Base-by-base conservation (phyloP, 2,329 filamentous ascomycete genomes). In the Stagonosporopsis rhizophila region DNA sequence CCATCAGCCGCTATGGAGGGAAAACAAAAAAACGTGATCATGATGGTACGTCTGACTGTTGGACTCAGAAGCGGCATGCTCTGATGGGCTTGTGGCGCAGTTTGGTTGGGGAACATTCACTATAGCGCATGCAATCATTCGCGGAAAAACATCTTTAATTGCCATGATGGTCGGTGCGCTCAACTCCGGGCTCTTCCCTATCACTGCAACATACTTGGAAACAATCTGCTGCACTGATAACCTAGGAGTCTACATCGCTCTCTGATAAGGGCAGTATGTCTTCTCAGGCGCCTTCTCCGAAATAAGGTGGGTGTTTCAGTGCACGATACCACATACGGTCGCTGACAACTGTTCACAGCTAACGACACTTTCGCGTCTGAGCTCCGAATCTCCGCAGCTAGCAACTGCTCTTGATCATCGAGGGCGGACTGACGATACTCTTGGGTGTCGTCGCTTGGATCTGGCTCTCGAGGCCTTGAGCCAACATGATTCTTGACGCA, bases 141-240 rank as follows among this genome's bases (percentile, higher is more conserved):
- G 51, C 34, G 64, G 58, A 3, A 53, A 56, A 11, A 32, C 38
- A 4, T 58, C 64, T 14, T 58, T 71, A n/a, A 61, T 70, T 20
- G 55, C 62, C 25, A 40, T 68, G 0, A 52, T 68, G 53, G 61
- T 84, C 7, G 75, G 82, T 30, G 66, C 73, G 7, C 74, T 70
- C 30, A 84, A 87, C 68, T 82, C 82, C 0, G 83, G 81, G 0
- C 85, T 85, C 70, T 84, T 83, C 54, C 80, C 82, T 6, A 78
- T 81, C 0, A 79, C 80, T 17, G 80, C 85, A 3, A 83, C 82
- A 62, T 86, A 83, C 59, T 67, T 82, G 3, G 80, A 83, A 0
- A 75, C 81, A 0, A 85, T 86, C 46, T 81, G 83, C 52, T 67
- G 70, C 17, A 64, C 67, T 6, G 68, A 71, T 22, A 76, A 80